These are phyloP conservation scores for Simplicillium aogashimaense DNA, from an alignment of 2,329 filamentous ascomycete species.

Conservation along the genomic window DNA sequence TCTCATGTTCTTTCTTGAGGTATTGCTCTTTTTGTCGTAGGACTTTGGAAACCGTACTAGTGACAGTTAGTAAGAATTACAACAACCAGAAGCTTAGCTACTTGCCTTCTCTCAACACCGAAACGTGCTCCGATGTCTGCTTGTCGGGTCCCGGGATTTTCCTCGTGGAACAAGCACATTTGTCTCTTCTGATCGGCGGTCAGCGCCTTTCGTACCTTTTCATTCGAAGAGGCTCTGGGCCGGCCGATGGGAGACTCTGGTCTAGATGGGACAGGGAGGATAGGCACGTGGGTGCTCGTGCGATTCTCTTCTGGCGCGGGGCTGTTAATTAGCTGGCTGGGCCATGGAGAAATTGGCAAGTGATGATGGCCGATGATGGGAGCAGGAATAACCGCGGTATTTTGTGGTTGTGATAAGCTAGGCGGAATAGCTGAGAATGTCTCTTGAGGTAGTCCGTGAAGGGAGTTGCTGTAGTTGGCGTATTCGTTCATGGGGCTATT, in stretches of 20 bases:
- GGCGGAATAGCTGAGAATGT: slow-evolving; percentile 44
- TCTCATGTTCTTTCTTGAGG: slow-evolving; percentile 68
- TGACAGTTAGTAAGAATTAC: background rate
- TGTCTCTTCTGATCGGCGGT: slow-evolving; percentile 81
- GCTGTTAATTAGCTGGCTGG: slow-evolving; percentile 71
- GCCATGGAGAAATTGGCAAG: slow-evolving; percentile 63
- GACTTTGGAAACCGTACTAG: slow-evolving; percentile 96
- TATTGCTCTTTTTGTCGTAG: slow-evolving; percentile 92
- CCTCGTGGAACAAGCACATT: slow-evolving; percentile 91
- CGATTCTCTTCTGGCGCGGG: slow-evolving; percentile 18
- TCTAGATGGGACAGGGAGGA: slow-evolving; percentile 43
- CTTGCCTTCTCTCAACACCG: slow-evolving; percentile 93
- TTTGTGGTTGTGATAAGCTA: slow-evolving; percentile 30
- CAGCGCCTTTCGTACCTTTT: slow-evolving; percentile 72
- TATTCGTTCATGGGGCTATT: slow-evolving; percentile 56
- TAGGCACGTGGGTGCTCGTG: slow-evolving; percentile 18
- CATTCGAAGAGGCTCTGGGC: slow-evolving; percentile 17
- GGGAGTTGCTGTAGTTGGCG: slow-evolving; percentile 46
- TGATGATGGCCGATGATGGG: slow-evolving; percentile 27
- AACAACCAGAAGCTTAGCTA: background rate
- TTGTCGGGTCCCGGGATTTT: slow-evolving; percentile 85
- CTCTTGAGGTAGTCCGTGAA: slow-evolving; percentile 40
- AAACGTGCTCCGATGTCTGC: slow-evolving; percentile 94
- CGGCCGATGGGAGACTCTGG: slow-evolving; percentile 7
- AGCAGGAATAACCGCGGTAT: slow-evolving; percentile 44